A percentile compares a stretch with the other conserved stretches of the same genome.
These are phyloP conservation scores for Globisporangium polare DNA, from an alignment of 352 stramenopile species.

Conservation along the genomic window DNA sequence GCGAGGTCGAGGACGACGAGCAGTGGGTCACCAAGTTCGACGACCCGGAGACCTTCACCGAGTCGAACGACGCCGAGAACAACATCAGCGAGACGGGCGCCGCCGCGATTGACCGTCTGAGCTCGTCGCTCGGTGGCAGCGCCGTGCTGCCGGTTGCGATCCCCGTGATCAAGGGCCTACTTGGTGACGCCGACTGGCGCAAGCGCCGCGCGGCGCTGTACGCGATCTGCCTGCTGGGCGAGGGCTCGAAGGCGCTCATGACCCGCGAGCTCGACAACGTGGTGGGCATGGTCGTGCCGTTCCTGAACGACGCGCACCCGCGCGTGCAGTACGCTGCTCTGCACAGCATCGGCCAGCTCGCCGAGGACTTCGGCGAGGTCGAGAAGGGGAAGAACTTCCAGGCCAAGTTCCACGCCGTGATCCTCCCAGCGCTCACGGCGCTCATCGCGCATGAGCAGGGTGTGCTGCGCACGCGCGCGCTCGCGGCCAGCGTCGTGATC, in stretches of 20 bases:
- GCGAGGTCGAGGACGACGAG: slow-evolving; percentile 72
- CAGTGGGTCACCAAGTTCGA: slow-evolving; percentile 76
- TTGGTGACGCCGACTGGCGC: slow-evolving; percentile 58
- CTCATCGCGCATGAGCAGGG: slow-evolving; percentile 59
- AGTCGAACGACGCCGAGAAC: slow-evolving; percentile 57
- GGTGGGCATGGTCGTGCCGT: slow-evolving; percentile 59
- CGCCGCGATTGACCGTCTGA: slow-evolving; percentile 75
- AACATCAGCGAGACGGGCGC: slow-evolving; percentile 69
- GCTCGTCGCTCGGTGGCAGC: slow-evolving; percentile 60
- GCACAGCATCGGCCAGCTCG: slow-evolving; percentile 79
- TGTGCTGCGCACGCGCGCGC: slow-evolving; percentile 68
- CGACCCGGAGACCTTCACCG: slow-evolving; percentile 72
- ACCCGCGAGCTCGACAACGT: slow-evolving; percentile 77
- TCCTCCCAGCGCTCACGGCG: slow-evolving; percentile 65
- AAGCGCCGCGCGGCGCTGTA: slow-evolving; percentile 79
- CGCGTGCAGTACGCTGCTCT: slow-evolving; percentile 82
- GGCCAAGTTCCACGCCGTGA: slow-evolving; percentile 61
- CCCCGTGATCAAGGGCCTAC: slow-evolving; percentile 62
- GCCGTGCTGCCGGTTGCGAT: slow-evolving; percentile 76
- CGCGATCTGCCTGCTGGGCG: slow-evolving; percentile 69
- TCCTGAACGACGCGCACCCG: slow-evolving; percentile 64
- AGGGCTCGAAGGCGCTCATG: slow-evolving; percentile 78
- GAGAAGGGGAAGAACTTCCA: slow-evolving; percentile 89
- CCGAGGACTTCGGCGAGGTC: slow-evolving; percentile 80
- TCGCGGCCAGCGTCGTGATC: slow-evolving; percentile 75